Evolutionary conservation across 2,329 filamentous ascomycete species (phyloP), one percentile per base, ranked within the genome.

Genomic region (Calonectria hawksworthii): DNA sequence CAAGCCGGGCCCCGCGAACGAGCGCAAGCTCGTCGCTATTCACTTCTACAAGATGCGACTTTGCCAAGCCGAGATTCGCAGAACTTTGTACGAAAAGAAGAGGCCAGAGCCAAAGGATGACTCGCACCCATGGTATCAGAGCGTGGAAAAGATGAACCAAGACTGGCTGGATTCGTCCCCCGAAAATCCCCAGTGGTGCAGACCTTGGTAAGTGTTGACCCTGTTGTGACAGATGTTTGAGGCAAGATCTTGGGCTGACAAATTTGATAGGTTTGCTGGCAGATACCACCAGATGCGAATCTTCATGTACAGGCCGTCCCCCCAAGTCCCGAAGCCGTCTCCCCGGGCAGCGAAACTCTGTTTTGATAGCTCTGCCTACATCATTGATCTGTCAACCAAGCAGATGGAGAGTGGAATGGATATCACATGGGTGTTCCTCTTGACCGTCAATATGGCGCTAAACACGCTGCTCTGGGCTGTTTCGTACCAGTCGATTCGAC

Each of bases 11-110:
- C 93, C 93, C 7, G 89, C 91, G 2, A 95, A 94, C 47, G 90
- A 96, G 78, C 95, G 94, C 82, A 99, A 99, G 84, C 92, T 95
- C 80, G 93, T 98, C 32, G 93, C 95, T 3, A 96, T 98, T 75
- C 96, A 99, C 83, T 97, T 98, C 80, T 96, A 96, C 87, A 96
- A 95, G 82, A 98, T 98, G 95, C 91, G 95, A 70, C 85, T 98
- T 73, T 88, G 96, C 16, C 96, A 98, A 83, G 92, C 96, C 18
- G 96, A 99, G 84, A 97, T 98, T 54, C 91, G 96, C 72, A 92
- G 96, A 73, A 93, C 93, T 9, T 88, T 99, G 0, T 99, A 99
- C 83, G 93, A 98, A 79, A 94, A 93, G 84, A 97, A 97, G 84
- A 91, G 93, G 56, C 86, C 92, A 0, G 93, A 95, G 66, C 96